Evolutionary conservation across 805 yeast species (phyloP).

Genomic region (Zygotorulaspora sp.): DNA sequence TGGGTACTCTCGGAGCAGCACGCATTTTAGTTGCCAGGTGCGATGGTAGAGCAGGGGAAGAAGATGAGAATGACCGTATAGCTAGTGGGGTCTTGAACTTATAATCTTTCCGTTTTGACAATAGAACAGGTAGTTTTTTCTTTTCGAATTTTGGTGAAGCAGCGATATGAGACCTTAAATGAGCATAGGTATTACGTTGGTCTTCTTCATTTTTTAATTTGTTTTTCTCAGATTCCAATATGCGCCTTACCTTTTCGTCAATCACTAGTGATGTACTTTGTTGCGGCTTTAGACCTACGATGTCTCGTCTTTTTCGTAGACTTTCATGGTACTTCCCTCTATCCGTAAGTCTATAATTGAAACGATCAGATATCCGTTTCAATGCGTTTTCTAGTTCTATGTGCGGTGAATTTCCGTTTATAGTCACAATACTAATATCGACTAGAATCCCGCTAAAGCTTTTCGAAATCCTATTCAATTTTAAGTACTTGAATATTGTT

Average conservation of each 20-base stretch:
- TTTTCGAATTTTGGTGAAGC: constrained; percentile 30
- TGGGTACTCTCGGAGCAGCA: constrained; percentile 9
- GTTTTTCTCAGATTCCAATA: constrained; percentile 25
- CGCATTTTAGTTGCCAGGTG: constrained; percentile 29
- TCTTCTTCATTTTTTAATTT: constrained; percentile 15
- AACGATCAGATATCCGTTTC: constrained; percentile 23
- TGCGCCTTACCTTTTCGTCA: constrained; percentile 28
- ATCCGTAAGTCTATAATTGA: constrained; percentile 31
- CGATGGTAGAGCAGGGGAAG: constrained; percentile 27
- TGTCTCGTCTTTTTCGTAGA: constrained; percentile 16
- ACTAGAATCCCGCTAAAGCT: constrained; percentile 28
- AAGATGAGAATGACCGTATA: constrained; percentile 14
- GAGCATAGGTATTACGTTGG: constrained; percentile 28
- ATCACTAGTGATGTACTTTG: constrained; percentile 17
- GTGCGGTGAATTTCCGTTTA: constrained; percentile 32
- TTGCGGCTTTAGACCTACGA: constrained; percentile 15
- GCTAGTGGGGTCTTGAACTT: constrained; percentile 30
- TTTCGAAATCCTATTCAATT: constrained; percentile 30
- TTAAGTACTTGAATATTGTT: constrained; percentile 19
- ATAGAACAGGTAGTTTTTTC: constrained; percentile 31
- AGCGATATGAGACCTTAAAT: constrained; percentile 27
- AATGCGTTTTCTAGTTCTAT: constrained; percentile 30
- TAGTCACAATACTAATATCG: constrained; percentile 28
- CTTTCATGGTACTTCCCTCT: constrained; percentile 32
- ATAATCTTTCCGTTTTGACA: constrained; percentile 26